phyloP scores from a whole-genome alignment of 1,284 basidiomycete genomes.

The Pascua sp. region DNA sequence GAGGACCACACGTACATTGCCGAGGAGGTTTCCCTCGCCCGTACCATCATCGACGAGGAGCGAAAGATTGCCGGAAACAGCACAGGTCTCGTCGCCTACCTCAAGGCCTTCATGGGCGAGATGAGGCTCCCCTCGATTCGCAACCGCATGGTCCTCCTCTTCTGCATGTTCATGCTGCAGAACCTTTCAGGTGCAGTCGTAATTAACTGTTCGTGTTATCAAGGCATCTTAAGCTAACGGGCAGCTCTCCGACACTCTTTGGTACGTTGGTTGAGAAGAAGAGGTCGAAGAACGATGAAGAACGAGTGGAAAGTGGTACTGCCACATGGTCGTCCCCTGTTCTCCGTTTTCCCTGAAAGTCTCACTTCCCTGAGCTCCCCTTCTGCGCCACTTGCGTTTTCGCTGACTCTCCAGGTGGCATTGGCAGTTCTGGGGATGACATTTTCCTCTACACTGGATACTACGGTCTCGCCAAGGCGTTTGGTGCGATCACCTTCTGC shows the following conservation, averaged over 20 bases:
- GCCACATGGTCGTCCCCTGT: too few species aligned
- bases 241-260: too few species aligned
- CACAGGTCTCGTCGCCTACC: constrained; percentile 1
- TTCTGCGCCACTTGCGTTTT: too few species aligned
- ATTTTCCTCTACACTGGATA: constrained; percentile 47
- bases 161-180: constrained; percentile 13
- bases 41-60: constrained; percentile 30
- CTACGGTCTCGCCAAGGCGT: constrained; percentile 47
- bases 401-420: too few species aligned
- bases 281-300: too few species aligned
- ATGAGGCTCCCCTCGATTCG: constrained; percentile 9
- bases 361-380: too few species aligned
- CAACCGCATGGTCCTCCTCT: not conserved
- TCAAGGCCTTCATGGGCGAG: not conserved
- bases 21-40: constrained; percentile 44
- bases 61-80: constrained; percentile 11
- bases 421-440: constrained; percentile 33
- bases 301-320: too few species aligned
- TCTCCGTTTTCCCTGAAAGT: too few species aligned
- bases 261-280: too few species aligned
- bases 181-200: too few species aligned
- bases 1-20: constrained; percentile 41
- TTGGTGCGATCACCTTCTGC: constrained; percentile 26
- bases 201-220: too few species aligned
- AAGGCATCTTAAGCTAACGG: too few species aligned